Evolutionary conservation across 441 rosid genomes (phyloP), one percentile per base, ranked within the genome.

Genomic region (Biscutella laevigata): DNA sequence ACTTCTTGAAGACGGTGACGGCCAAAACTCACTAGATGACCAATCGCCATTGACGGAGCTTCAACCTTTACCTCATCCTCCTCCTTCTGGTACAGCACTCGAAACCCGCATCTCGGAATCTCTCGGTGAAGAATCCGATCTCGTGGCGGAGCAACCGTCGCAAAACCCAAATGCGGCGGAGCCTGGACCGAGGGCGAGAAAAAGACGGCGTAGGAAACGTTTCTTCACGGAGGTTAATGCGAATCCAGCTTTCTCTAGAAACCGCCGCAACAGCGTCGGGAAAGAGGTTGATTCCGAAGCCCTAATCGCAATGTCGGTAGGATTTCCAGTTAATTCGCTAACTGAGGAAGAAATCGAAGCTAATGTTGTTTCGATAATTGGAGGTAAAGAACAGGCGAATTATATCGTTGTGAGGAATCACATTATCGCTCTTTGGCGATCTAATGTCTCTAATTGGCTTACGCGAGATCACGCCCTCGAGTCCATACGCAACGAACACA

Each of bases 261-360:
- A 77, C 54, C 88, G 84, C 20, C 86, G 88, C 3, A 74, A 56
- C 26, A 70, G 82, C 49, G 63, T 75, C 2, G 72, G 88, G 1
- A 82, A 82, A 74, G 96, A 88, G 48, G 66, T 84, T 4, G 94
- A 83, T 57, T 72, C 80, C 6, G 96, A 88, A 67, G 94, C 95
- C 12, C 43, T 83, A 29, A 83, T 77, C 19, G 95, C 94, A 2
- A 77, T 76, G 62, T 91, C 95, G 0, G 89, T 86, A 0, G 96
- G 96, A 6, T 91, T 91, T 49, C 96, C 96, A 2, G 87, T 82
- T 3, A 87, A 83, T 64, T 91, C 94, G 2, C 82, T 91, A 2
- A 85, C 91, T 0, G 95, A 91, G 69, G 98, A 91, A 67, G 96
- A 91, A 70, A 91, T 88, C 9, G 95, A 91, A 76, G 95, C 91